Evolutionary conservation across 2,329 filamentous ascomycete species (phyloP).

Genomic region (Cladosporium sp.): DNA sequence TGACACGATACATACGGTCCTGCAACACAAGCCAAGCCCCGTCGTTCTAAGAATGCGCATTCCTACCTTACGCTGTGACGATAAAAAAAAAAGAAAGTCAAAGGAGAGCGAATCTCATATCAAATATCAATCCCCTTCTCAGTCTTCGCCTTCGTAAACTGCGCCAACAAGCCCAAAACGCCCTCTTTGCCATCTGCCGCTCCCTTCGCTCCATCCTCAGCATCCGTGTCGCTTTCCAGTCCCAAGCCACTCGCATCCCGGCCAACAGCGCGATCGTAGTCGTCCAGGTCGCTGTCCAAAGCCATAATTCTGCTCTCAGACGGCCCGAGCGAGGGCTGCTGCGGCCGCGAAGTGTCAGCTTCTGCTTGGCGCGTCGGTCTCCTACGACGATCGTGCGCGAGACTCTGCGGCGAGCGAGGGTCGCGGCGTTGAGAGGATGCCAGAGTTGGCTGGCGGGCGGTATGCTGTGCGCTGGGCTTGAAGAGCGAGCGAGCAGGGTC

Average conservation of each 20-base stretch:
- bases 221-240: slow-evolving; percentile 40
- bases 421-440: slow-evolving; percentile 8
- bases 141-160: slow-evolving; percentile 64
- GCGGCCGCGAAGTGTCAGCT: background rate
- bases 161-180: slow-evolving; percentile 65
- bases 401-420: slow-evolving; percentile 3
- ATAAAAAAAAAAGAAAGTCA: background rate
- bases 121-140: slow-evolving; percentile 41
- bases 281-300: slow-evolving; percentile 60
- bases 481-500: background rate
- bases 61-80: background rate
- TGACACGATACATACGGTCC: background rate
- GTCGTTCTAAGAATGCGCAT: background rate
- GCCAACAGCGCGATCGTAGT: slow-evolving; percentile 43
- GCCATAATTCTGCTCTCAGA: slow-evolving; percentile 49
- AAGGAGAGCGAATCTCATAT: background rate
- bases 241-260: slow-evolving; percentile 22
- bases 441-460: background rate
- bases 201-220: slow-evolving; percentile 33
- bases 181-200: slow-evolving; percentile 48
- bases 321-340: slow-evolving; percentile 18
- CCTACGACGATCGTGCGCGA: slow-evolving; percentile 12
- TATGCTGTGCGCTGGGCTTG: background rate
- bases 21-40: no score
- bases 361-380: background rate